Evolutionary conservation across 1,284 basidiomycete genomes (phyloP), one percentile per base, ranked within the genome.

Genomic region (Flammula alnicola): DNA sequence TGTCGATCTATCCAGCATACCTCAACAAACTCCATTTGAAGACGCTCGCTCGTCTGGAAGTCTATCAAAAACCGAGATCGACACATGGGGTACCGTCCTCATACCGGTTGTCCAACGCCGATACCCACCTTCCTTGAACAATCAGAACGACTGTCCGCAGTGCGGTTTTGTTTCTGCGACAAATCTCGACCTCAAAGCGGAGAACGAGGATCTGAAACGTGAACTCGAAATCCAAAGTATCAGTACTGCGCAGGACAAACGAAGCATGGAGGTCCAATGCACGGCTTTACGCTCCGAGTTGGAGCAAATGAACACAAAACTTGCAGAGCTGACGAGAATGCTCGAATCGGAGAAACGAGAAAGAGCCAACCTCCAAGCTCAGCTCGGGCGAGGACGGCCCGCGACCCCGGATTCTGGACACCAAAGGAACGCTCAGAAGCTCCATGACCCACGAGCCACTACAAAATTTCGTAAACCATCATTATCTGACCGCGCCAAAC

Each of bases 21-120:
- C 44, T 11, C 56, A 53, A 19, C 17, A 17, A 1, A 46, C 56
- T 1, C 53, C 56, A 2, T 53, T 53, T 5, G 31, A 41, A 9
- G 30, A 26, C 6, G 20, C 47, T 2, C 17, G 40, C 16, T 38
- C 36, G 5, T 35, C 10, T 4, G n/a, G 7, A 3, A 5, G 6
- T 3, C 30, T 30, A 20, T 17, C 10, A 1, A 47, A 30, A 20
- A 29, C 36, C 4, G n/a, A 35, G 17, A 20, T 22, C 3, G 36
- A 39, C 8, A 47, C 36, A 11, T 47, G 44, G 44, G 17, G 27
- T 12, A 47, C 37, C n/a, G 25, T 32, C n/a, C 26, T 31, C 10
- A 30, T 46, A 9, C 35, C 44, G 7, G 32, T 46, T 5, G 27
- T 44, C 20, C 43, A 47, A 12, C 44, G 39, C 17, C 35, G 35